Base-by-base conservation (phyloP, 108 stramenopile species). In the Nitzschia sp. region DNA sequence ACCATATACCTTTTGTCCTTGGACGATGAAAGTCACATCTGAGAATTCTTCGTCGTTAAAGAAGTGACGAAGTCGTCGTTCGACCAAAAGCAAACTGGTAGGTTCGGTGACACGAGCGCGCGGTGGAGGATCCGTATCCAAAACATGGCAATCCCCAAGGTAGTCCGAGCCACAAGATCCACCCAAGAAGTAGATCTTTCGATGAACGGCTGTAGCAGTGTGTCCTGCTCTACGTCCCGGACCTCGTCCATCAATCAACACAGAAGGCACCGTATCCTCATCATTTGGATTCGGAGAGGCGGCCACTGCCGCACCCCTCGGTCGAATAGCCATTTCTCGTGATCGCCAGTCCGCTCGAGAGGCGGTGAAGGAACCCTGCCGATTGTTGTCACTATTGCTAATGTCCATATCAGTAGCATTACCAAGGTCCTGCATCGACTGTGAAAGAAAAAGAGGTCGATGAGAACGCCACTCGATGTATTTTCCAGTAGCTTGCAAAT, bases 161-260 rank as follows among this genome's bases (percentile, higher is more conserved):
- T 85, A 72, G 34, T 66, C 68, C 18, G 72, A 66, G 6, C 86
- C 90, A 63, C 87, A 90, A 23, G 74, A 80, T 11, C 95, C 95
- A 19, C 95, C 95, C 66, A 96, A 93, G 21, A 93, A 72, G 61
- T 80, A 96, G 5, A 96, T 91, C 61, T 75, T 68, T 13, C 90
- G 78, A 57, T 86, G 88, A 3, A 96, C 94, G 9, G 92, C 91
- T 25, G 97, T 97, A 8, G 95, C 95, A 2, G 94, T 97, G 78
- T 97, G 97, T 1, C 97, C 97, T 5, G 97, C 97, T 61, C 97
- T 64, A 23, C 85, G 79, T 30, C 93, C 92, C 3, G 97, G 97
- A 8, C 86, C 86, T 3, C 68, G 61, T 21, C 97, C 97, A 18
- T 75, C 64, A 2, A 95, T 71, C 27, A 81, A 36, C 5, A 97